phyloP scores from a whole-genome alignment of 441 rosid species.

The Pelargonium myrrhifolium region DNA sequence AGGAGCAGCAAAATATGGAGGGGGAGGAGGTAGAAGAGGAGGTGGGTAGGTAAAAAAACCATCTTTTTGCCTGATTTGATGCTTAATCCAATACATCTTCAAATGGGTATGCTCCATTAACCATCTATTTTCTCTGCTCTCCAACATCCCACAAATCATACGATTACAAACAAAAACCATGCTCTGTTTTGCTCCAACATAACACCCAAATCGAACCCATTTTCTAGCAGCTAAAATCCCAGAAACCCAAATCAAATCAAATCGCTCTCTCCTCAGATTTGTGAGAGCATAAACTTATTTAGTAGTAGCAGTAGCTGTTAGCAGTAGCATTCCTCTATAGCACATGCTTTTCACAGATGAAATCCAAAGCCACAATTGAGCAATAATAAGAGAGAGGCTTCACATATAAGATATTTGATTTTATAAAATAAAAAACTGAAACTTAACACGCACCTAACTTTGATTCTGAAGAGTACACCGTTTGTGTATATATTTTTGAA shows the following conservation, averaged over 20 bases:
- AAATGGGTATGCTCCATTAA: constrained; percentile 37
- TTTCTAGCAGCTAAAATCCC: neutral
- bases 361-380: constrained; percentile 1
- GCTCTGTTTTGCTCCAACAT: neutral
- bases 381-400: neutral
- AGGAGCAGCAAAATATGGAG: constrained; percentile 25
- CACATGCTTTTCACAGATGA: neutral
- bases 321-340: neutral
- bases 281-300: neutral
- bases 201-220: constrained; percentile 14
- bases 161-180: constrained; percentile 27
- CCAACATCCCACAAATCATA: constrained; percentile 34
- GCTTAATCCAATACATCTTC: constrained; percentile 67
- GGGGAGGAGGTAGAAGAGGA: constrained; percentile 46
- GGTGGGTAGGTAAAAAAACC: constrained; percentile 54
- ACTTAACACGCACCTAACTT: neutral
- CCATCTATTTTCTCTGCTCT: constrained; percentile 27
- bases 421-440: neutral
- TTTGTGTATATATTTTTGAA: neutral
- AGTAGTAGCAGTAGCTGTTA: neutral
- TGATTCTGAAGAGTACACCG: neutral
- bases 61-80: constrained; percentile 52
- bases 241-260: constrained; percentile 4
- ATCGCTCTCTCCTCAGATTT: neutral
- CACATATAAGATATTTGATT: neutral